Evolutionary conservation across 768 basidiomycete species (phyloP), one percentile per base, ranked within the genome.

Genomic region (Cantharellus cinnabarinus): DNA sequence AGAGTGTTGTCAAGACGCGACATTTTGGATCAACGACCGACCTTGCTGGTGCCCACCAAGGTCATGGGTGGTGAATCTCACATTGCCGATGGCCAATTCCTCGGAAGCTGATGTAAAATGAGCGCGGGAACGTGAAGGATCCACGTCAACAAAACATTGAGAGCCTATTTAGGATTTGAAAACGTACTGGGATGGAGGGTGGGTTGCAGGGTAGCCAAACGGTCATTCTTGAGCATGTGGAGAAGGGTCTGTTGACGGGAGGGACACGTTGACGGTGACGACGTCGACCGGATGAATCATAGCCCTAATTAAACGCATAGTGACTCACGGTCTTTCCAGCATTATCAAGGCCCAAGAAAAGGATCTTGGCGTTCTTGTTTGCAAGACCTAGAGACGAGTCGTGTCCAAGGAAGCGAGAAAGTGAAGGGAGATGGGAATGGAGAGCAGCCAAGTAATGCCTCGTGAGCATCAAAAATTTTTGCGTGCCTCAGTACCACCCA

Each of bases 171-270:
- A 10, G 52, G 10, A 7, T 29, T 29, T 10, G 1, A 54, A 7
- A n/a, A 71, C 81, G 65, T 69, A 95, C 94, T 98, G 4, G 95
- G 95, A 71, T 98, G 94, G 61, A 97, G 83, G 38, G 95, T 99
- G 37, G 95, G 95, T 74, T 98, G 95, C 63, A 99, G 76, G 20
- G 90, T 95, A 38, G 95, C 95, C 62, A 98, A 77, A 66, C 95
- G 79, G 75, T 98, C 95, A 66, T 98, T 99, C 79, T 99, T 99
- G 66, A 99, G 77, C 94, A 98, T 98, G 74, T 99, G 95, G 67
- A 98, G 72, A 50, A 97, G 77, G 38, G 94, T 97, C 91, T 97
- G 61, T 38, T 41, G 0, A 48, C 20, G 39, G 48, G 14, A 50
- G 55, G 20, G 5, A 34, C 40, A 29, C 20, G 20, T 29, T 29